These are phyloP conservation scores for Colletotrichum echinochloae DNA, from an alignment of 2,329 filamentous ascomycete genomes.

Conservation along the genomic window DNA sequence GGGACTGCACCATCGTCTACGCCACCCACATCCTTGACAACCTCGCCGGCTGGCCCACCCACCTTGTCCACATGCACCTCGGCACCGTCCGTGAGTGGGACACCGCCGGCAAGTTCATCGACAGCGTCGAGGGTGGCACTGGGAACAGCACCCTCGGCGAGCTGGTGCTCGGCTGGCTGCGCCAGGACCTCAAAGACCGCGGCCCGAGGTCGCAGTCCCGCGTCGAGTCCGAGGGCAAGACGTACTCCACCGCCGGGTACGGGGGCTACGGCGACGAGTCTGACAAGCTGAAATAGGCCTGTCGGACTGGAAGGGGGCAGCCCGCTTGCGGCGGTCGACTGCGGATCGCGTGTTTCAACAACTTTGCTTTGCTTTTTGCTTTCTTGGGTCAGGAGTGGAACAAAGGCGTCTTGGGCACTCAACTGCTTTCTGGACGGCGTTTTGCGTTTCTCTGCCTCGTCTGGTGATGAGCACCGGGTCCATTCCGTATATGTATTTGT, in stretches of 20 bases:
- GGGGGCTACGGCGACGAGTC: slow-evolving; percentile 70
- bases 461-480: slow-evolving; percentile 14
- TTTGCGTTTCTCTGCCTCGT: slow-evolving; percentile 13
- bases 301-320: background rate
- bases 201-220: slow-evolving; percentile 77
- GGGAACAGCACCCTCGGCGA: slow-evolving; percentile 90
- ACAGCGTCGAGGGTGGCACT: slow-evolving; percentile 56
- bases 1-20: slow-evolving; percentile 93
- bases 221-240: slow-evolving; percentile 71
- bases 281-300: slow-evolving; percentile 46
- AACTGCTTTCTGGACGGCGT: slow-evolving; percentile 37
- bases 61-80: slow-evolving; percentile 95
- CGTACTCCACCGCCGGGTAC: slow-evolving; percentile 66
- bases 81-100: slow-evolving; percentile 92
- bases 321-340: background rate
- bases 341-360: slow-evolving; percentile 20
- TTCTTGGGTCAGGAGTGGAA: background rate
- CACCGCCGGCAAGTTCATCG: slow-evolving; percentile 75
- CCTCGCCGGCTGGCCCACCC: slow-evolving; percentile 92
- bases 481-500: slow-evolving; percentile 8
- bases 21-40: slow-evolving; percentile 98
- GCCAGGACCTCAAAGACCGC: slow-evolving; percentile 80
- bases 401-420: slow-evolving; percentile 31
- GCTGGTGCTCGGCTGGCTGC: slow-evolving; percentile 88
- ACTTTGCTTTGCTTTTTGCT: background rate